Evolutionary conservation across 768 basidiomycete genomes (phyloP).

Genomic region (Kwoniella shandongensis): DNA sequence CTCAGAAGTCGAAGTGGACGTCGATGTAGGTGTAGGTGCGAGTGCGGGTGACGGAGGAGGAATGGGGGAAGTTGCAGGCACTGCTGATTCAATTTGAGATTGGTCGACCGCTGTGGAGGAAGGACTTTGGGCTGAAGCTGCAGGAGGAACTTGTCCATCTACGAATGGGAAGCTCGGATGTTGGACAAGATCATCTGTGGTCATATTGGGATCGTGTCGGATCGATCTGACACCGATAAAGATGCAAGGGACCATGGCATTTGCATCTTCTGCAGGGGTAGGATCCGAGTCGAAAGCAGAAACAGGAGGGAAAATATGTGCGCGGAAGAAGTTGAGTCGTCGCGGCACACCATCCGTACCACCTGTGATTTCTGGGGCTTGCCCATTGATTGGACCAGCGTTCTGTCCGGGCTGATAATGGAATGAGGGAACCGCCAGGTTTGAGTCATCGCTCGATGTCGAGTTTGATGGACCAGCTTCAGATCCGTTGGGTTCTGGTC

Average conservation of each 20-base stretch:
- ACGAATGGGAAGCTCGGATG: constrained; percentile 36
- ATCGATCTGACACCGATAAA: constrained; percentile 41
- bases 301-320: constrained; percentile 40
- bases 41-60: constrained; percentile 4
- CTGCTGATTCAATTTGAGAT: not conserved
- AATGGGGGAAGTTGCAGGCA: constrained; percentile 1
- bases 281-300: not conserved
- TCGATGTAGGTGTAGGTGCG: constrained; percentile 2
- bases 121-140: not conserved
- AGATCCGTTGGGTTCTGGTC: not conserved
- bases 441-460: not conserved
- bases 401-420: constrained; percentile 33
- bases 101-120: not conserved
- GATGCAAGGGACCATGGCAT: constrained; percentile 39
- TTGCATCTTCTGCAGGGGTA: constrained; percentile 12
- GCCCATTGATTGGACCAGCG: not conserved
- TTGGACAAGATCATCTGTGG: constrained; percentile 30
- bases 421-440: constrained; percentile 17
- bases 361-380: constrained; percentile 19
- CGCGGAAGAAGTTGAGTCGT: constrained; percentile 45
- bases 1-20: constrained; percentile 1
- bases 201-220: constrained; percentile 28
- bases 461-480: not conserved
- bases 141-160: constrained; percentile 24
- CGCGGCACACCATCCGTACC: constrained; percentile 30